A percentile compares a stretch with the other conserved stretches of the same genome.
These are phyloP conservation scores for Populus pruinosa DNA, from an alignment of 345 rosid genomes.

Conservation along the genomic window DNA sequence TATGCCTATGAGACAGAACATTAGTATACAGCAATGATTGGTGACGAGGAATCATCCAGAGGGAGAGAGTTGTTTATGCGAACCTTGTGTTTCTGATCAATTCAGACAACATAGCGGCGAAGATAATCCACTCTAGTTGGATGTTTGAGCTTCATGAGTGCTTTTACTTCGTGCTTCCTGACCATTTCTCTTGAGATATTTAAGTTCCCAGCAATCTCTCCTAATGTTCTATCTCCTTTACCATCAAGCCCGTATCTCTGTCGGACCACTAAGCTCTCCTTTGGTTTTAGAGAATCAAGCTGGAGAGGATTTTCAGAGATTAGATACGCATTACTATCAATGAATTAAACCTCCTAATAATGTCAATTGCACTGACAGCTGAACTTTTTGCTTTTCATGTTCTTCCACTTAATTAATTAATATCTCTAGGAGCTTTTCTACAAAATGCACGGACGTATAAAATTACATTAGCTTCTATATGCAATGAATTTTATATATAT, in stretches of 20 bases:
- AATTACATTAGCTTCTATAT: not conserved
- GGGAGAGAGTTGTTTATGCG: constrained; percentile 3
- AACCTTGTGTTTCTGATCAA: not conserved
- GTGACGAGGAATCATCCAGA: not conserved
- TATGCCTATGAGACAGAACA: constrained; percentile 24
- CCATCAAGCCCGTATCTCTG: constrained; percentile 95
- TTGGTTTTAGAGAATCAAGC: constrained; percentile 90
- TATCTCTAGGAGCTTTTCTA: not conserved
- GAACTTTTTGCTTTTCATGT: not conserved
- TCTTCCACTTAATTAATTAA: not conserved
- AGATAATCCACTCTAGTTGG: constrained; percentile 85
- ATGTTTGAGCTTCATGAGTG: constrained; percentile 94
- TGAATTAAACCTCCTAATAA: not conserved
- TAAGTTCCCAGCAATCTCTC: constrained; percentile 89
- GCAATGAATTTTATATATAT: not conserved
- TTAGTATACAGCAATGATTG: constrained; percentile 9
- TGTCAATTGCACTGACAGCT: not conserved
- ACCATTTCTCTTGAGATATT: constrained; percentile 98
- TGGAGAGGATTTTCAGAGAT: constrained; percentile 22
- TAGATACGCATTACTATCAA: not conserved
- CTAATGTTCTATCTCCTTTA: constrained; percentile 85
- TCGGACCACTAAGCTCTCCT: constrained; percentile 90
- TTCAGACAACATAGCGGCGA: constrained; percentile 61
- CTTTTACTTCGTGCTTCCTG: constrained; percentile 91
- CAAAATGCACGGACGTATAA: not conserved